A percentile compares a stretch with the other conserved stretches of the same genome.
phyloP scores from a whole-genome alignment of 2,329 filamentous ascomycete species.

The Akanthomyces lecanii region DNA sequence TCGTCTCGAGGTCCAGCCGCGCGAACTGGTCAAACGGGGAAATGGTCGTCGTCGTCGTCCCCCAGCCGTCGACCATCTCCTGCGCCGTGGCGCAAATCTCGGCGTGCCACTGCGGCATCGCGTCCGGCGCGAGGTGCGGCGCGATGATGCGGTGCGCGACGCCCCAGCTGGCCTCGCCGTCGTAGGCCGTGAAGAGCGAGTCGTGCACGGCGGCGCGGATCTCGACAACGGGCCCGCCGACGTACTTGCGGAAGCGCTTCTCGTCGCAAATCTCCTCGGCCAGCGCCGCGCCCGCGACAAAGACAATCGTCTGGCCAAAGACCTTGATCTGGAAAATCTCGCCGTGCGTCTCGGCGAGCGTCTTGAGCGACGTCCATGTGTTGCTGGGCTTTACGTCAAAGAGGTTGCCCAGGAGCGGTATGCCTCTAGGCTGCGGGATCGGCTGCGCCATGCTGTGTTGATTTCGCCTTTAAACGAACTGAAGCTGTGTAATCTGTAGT shows the following conservation, averaged over 20 bases:
- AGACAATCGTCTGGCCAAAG: slow-evolving; percentile 33
- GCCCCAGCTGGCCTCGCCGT: slow-evolving; percentile 46
- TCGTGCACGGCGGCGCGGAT: slow-evolving; percentile 48
- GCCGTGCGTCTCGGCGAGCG: slow-evolving; percentile 32
- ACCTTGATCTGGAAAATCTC: slow-evolving; percentile 38
- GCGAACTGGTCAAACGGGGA: slow-evolving; percentile 47
- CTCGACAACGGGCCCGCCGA: slow-evolving; percentile 49
- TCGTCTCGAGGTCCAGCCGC: slow-evolving; percentile 49
- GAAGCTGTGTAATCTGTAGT: background rate
- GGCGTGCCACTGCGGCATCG: slow-evolving; percentile 35
- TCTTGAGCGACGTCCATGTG: slow-evolving; percentile 35
- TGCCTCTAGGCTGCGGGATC: slow-evolving; percentile 32
- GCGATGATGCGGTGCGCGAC: slow-evolving; percentile 50
- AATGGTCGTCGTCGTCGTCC: slow-evolving; percentile 32
- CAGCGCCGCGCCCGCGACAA: slow-evolving; percentile 46
- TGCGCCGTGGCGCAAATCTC: slow-evolving; percentile 47
- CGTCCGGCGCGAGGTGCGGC: slow-evolving; percentile 36
- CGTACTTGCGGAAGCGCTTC: slow-evolving; percentile 50
- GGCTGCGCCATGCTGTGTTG: slow-evolving; percentile 28
- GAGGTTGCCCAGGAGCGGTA: slow-evolving; percentile 36
- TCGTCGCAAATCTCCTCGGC: slow-evolving; percentile 49
- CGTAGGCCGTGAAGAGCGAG: slow-evolving; percentile 49
- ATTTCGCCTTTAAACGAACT: background rate
- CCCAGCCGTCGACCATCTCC: slow-evolving; percentile 50
- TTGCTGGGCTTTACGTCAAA: slow-evolving; percentile 33